A percentile compares a stretch with the other conserved stretches of the same genome.
Evolutionary conservation across 306 rosid species (phyloP).

Genomic region (Ammopiptanthus mongolicus): DNA sequence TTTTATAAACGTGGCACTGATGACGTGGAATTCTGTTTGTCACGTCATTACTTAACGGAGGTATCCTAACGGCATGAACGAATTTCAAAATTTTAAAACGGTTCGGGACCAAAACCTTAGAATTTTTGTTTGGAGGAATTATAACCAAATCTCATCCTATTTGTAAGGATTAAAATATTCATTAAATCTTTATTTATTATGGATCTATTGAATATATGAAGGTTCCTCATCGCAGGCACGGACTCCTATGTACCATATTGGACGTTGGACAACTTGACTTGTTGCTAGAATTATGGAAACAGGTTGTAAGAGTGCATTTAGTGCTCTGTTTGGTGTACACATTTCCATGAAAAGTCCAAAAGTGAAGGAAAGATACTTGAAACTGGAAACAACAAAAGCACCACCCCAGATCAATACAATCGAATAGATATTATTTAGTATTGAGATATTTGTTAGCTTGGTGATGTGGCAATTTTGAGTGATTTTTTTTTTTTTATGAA

Average conservation of each 20-base stretch:
- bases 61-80: no score
- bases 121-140: no score
- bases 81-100: no score
- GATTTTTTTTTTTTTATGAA: no score
- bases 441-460: constrained; percentile 1
- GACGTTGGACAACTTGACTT: constrained; percentile 29
- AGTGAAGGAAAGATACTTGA: constrained; percentile 27
- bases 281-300: constrained; percentile 46
- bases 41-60: no score
- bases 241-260: constrained; percentile 9
- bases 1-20: no score
- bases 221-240: constrained; percentile 24
- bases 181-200: not conserved
- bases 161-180: no score
- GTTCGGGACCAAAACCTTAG: no score
- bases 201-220: not conserved
- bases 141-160: no score
- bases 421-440: constrained; percentile 12
- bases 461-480: constrained; percentile 17
- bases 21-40: no score
- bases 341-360: constrained; percentile 40
- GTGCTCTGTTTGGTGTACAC: constrained; percentile 25
- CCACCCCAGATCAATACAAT: not conserved
- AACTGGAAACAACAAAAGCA: constrained; percentile 28
- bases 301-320: constrained; percentile 24